Conservation (phyloP, 2,329 filamentous ascomycete species). For the Claviceps sp. region DNA sequence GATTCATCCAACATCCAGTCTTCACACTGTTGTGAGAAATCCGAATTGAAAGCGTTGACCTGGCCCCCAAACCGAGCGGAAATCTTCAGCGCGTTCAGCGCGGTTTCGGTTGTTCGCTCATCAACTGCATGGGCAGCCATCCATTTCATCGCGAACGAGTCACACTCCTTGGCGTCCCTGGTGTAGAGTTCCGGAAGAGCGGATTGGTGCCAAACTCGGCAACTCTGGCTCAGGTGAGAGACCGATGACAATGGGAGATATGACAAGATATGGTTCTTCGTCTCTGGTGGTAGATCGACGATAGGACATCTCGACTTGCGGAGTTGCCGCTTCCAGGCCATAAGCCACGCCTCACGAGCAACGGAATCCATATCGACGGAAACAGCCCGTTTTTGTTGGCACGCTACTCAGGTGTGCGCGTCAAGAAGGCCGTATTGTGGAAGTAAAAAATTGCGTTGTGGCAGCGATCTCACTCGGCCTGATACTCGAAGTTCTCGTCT, state of each 20-base stretch:
- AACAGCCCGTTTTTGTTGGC: neutral
- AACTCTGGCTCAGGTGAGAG: neutral
- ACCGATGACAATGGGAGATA: neutral
- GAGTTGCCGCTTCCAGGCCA: neutral
- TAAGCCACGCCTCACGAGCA: neutral
- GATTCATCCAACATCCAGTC: neutral
- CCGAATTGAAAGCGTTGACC: neutral
- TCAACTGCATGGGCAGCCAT: neutral
- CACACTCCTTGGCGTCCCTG: neutral
- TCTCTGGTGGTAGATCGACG: neutral
- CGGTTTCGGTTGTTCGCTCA: neutral
- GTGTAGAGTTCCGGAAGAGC: neutral
- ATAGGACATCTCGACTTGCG: neutral
- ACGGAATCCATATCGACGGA: conserved; percentile 25
- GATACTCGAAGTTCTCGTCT: neutral
- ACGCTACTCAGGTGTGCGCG: neutral
- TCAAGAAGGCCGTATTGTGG: neutral
- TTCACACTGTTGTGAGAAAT: neutral
- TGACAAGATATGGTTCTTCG: neutral
- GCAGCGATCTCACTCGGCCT: neutral
- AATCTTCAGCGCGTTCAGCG: neutral
- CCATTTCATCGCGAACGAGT: conserved; percentile 3
- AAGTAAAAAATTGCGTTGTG: neutral
- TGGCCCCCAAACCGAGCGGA: neutral
- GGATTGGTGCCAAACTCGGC: neutral